Evolutionary conservation across 768 basidiomycete species (phyloP), one percentile per base, ranked within the genome.

Genomic region (Pseudohyphozyma bogoriensis): DNA sequence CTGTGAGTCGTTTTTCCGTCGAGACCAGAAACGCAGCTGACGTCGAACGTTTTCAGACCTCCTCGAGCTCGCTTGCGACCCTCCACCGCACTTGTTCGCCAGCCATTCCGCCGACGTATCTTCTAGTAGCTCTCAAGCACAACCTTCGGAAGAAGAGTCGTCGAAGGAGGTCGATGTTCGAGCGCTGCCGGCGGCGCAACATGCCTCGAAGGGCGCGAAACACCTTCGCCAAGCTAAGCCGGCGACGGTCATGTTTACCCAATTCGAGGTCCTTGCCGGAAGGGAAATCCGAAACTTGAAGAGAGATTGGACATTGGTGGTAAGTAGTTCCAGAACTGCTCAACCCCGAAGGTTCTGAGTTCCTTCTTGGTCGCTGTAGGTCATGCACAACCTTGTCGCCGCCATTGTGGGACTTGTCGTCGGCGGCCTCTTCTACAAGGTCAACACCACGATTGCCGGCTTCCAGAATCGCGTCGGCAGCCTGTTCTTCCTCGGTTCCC

Each of bases 401-500:
- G 77, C 80, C 11, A 69, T 91, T 1, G 75, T 95, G 10, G 92
- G 92, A 1, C 84, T 88, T 3, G 89, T 95, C 70, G 87, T 87
- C 63, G 89, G 89, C 58, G 91, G 92, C 0, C 73, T 93, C 58
- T 95, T 92, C 72, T 96, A 78, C 75, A 15, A 65, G 16, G 64
- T 65, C 29, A 35, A 62, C 29, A 11, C 44, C 4, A 59, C 49
- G 11, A 65, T 65, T 58, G 60, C 57, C 22, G 64, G 64, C 31
- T 33, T 53, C 32, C 36, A 24, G 32, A n/a, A 5, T 39, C 81
- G 92, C 33, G 80, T 97, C n/a, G 92, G 92, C 33, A 88, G 86
- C 66, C 74, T 97, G 44, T 95, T 97, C 79, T 97, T 97, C 82
- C 72, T 95, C 69, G 91, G 91, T 36, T 83, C 90, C 18, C 79